Evolutionary conservation across 495 filamentous ascomycete genomes (phyloP).

Genomic region (Baudoinia panamericana): DNA sequence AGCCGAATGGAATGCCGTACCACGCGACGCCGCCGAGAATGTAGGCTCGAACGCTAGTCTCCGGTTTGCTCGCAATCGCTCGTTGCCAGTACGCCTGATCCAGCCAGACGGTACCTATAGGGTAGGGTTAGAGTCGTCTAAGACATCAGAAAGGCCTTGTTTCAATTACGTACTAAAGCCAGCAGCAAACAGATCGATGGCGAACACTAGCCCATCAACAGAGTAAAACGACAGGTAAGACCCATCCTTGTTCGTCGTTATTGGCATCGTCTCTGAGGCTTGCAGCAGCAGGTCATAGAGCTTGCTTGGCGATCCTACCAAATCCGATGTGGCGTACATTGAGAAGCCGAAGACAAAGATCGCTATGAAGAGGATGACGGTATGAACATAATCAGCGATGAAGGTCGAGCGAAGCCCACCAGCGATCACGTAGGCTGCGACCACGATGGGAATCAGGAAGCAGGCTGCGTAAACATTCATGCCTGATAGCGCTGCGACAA

Average conservation of each 20-base stretch:
- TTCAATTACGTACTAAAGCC: constrained; percentile 35
- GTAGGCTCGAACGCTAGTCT: constrained; percentile 36
- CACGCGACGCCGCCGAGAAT: constrained; percentile 39
- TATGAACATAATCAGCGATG: constrained; percentile 35
- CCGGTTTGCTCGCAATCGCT: constrained; percentile 37
- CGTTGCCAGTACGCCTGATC: constrained; percentile 40
- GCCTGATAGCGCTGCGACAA: constrained; percentile 34
- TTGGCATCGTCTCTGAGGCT: constrained; percentile 34
- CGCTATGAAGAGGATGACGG: constrained; percentile 29
- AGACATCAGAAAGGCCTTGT: too few relatives aligned
- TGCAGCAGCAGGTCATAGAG: constrained; percentile 39
- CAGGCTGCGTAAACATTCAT: constrained; percentile 36
- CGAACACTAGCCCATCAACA: constrained; percentile 32
- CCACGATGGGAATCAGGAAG: constrained; percentile 34
- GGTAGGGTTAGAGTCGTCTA: constrained; percentile 15
- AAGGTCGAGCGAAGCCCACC: constrained; percentile 35
- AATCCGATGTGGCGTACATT: constrained; percentile 34
- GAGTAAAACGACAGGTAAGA: constrained; percentile 42
- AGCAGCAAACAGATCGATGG: constrained; percentile 36
- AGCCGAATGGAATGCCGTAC: constrained; percentile 38
- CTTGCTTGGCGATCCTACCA: constrained; percentile 33
- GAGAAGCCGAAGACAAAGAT: constrained; percentile 37
- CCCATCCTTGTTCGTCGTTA: constrained; percentile 37
- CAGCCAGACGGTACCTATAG: constrained; percentile 30
- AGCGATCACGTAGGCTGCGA: constrained; percentile 33